Evolutionary conservation across 495 filamentous ascomycete species (phyloP), one percentile per base, ranked within the genome.

Genomic region (Penicillium turbatum): DNA sequence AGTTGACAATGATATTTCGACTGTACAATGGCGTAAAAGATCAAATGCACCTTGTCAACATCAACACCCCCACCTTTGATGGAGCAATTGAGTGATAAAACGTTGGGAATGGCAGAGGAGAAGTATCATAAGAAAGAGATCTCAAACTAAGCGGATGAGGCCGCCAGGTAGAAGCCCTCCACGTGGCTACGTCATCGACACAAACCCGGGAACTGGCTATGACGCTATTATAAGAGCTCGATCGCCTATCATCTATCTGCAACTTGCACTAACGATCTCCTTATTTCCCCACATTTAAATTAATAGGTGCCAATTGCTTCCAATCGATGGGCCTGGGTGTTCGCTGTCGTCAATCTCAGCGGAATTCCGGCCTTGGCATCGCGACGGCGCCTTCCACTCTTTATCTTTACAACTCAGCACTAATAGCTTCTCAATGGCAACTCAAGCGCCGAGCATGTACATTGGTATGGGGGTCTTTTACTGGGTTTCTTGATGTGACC

Each of bases 171-270:
- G 40, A 9, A 55, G 29, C 43, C 44, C 29, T 51, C 54, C 45
- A 54, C 54, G 24, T 54, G 51, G 57, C 48, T 55, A 64, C 56
- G 58, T 61, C 64, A 66, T 64, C 60, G 53, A 53, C 42, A 12
- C 40, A 59, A 59, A 37, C 46, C 59, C 40, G 54, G 57, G 40
- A 63, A 65, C 34, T 36, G 51, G 19, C 27, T 41, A 61, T 63
- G 63, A 61, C 61, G 58, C 57, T 49, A 38, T 15, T 43, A 40
- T 41, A 45, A 27, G n/a, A 44, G 24, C 30, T 54, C 44, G 16
- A 50, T 26, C 19, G 16, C 34, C 30, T 50, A 51, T 58, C 41
- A 15, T 44, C 16, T 17, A 53, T 57, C 44, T 50, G 53, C n/a
- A 13, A 49, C 38, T 43, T 19, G 32, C 3, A 21, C 31, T n/a